Conservation (phyloP, 2,329 filamentous ascomycete species). For the Biscogniauxia mediterranea region DNA sequence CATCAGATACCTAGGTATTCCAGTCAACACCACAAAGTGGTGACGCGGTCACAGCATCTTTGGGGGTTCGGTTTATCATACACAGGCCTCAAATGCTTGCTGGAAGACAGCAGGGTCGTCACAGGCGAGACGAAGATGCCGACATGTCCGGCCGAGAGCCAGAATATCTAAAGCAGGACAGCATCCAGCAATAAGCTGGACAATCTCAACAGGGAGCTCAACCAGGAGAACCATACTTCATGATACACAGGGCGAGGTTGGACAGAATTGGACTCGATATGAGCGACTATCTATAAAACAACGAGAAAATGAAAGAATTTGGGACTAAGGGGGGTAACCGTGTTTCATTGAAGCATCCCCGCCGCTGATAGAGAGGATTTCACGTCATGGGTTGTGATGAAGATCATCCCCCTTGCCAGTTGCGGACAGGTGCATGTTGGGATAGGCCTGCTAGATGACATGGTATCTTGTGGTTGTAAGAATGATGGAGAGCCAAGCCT, state of each 20-base stretch:
- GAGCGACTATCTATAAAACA: not conserved
- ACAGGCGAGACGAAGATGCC: not conserved
- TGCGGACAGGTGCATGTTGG: not conserved
- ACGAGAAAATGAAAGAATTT: not conserved
- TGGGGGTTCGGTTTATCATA: not conserved
- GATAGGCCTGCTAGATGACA: too few relatives aligned
- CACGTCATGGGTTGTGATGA: not conserved
- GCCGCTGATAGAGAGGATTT: not conserved
- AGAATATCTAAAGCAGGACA: conserved; percentile 3
- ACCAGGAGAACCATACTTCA: not conserved
- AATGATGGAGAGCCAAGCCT: too few relatives aligned
- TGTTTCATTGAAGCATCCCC: not conserved
- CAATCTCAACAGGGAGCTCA: conserved; percentile 1
- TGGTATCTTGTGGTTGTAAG: too few relatives aligned
- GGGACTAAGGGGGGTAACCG: too few relatives aligned
- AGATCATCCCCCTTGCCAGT: not conserved
- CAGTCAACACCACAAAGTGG: too few relatives aligned
- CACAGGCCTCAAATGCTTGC: conserved; percentile 1
- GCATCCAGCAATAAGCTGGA: conserved; percentile 1
- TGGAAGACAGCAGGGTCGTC: conserved; percentile 4
- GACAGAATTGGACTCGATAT: not conserved
- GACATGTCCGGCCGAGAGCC: not conserved
- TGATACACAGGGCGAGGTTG: not conserved
- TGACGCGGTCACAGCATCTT: too few relatives aligned
- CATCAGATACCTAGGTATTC: too few relatives aligned